A percentile compares a stretch with the other conserved stretches of the same genome.
Evolutionary conservation across 2,329 filamentous ascomycete species (phyloP).

Genomic region (Nannizziopsis barbatae): DNA sequence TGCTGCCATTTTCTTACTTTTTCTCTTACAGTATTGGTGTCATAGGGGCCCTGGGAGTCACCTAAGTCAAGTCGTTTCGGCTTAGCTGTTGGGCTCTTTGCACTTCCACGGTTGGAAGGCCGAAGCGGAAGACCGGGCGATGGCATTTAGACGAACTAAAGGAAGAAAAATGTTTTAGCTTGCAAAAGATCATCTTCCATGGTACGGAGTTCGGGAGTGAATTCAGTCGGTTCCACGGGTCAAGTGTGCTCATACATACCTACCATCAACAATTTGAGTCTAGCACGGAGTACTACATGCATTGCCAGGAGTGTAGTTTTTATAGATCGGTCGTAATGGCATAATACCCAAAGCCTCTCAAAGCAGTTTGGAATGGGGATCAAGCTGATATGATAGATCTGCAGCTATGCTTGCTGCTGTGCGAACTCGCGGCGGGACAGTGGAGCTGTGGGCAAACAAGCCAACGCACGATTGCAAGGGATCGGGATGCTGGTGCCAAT

Average conservation of each 20-base stretch:
- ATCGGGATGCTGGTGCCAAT: too few relatives aligned
- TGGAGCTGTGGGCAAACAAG: constrained; percentile 4
- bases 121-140: constrained; percentile 29
- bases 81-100: constrained; percentile 46
- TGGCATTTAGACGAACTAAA: constrained; percentile 26
- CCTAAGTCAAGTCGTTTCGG: constrained; percentile 41
- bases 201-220: background rate
- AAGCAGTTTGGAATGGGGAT: too few relatives aligned
- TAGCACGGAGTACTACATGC: constrained; percentile 1
- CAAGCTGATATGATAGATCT: constrained; percentile 3
- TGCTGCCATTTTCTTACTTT: constrained; percentile 80
- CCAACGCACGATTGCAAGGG: background rate
- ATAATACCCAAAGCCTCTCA: too few relatives aligned
- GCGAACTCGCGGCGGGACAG: background rate
- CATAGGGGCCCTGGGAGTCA: constrained; percentile 45
- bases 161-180: background rate
- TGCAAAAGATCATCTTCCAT: background rate
- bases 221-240: background rate
- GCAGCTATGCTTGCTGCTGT: constrained; percentile 4
- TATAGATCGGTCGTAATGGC: background rate
- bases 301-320: background rate
- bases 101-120: constrained; percentile 41
- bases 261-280: constrained; percentile 5
- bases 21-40: constrained; percentile 58
- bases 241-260: constrained; percentile 4